These are phyloP conservation scores for Melampsora allii-populina DNA, from an alignment of 1,284 basidiomycete species.

Conservation along the genomic window DNA sequence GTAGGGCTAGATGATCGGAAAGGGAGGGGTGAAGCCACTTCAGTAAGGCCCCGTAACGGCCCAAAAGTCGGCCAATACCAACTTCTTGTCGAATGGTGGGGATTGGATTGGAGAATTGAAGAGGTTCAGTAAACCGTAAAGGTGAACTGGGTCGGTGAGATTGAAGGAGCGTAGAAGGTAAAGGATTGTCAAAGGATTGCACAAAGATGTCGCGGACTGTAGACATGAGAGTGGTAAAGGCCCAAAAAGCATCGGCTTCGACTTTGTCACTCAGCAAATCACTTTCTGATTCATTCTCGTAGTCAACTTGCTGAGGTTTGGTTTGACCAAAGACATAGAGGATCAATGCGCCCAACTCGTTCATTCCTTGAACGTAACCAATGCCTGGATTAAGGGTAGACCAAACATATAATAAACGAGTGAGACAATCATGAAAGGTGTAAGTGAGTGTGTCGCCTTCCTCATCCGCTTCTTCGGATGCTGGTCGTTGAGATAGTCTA, in stretches of 20 bases:
- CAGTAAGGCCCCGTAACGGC: neutral
- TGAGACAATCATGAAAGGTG: neutral
- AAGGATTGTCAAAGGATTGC: too few species aligned
- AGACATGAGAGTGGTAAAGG: slow-evolving; percentile 2
- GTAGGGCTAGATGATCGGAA: neutral
- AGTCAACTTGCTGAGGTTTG: neutral
- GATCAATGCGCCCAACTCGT: neutral
- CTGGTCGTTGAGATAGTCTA: too few species aligned
- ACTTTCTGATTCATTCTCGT: neutral
- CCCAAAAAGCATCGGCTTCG: slow-evolving; percentile 13
- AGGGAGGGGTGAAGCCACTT: neutral
- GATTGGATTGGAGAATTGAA: too few species aligned
- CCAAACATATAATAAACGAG: slow-evolving; percentile 1
- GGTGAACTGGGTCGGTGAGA: too few species aligned
- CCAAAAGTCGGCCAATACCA: neutral
- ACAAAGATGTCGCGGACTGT: neutral
- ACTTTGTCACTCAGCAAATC: neutral
- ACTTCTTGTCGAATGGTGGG: neutral
- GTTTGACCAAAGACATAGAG: slow-evolving; percentile 8
- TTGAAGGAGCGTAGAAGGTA: too few species aligned
- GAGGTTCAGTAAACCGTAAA: too few species aligned
- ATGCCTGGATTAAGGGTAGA: neutral
- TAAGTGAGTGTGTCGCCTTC: neutral
- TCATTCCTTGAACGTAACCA: slow-evolving; percentile 10
- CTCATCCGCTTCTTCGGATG: neutral